These are phyloP conservation scores for Erigeron philadelphicus DNA, from an alignment of 140 eudicot genomes.

Conservation along the genomic window DNA sequence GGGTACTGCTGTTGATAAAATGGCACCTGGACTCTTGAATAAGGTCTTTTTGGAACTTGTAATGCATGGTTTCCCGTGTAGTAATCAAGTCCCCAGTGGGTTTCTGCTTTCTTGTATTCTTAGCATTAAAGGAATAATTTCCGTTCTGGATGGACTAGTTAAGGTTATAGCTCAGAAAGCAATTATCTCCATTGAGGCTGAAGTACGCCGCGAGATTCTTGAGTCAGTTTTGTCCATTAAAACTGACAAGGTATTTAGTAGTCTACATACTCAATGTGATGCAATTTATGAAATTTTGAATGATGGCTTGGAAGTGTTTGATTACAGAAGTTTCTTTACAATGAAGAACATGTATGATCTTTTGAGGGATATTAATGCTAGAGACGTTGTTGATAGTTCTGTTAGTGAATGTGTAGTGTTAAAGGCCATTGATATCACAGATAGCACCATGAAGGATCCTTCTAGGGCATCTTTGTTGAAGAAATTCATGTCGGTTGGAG, in stretches of 20 bases:
- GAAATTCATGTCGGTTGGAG: slow-evolving; percentile 50
- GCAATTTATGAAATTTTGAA: slow-evolving; percentile 43
- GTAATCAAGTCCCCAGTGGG: slow-evolving; percentile 51
- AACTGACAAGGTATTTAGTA: slow-evolving; percentile 56
- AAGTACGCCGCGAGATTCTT: slow-evolving; percentile 49
- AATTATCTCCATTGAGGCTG: slow-evolving; percentile 39
- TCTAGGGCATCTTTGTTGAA: slow-evolving; percentile 38
- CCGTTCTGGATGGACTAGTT: slow-evolving; percentile 52
- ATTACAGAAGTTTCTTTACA: slow-evolving; percentile 49
- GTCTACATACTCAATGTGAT: slow-evolving; percentile 61
- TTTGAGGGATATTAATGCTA: slow-evolving; percentile 37
- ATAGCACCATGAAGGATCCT: slow-evolving; percentile 53
- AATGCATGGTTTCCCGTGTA: slow-evolving; percentile 87
- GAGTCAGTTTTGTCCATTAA: slow-evolving; percentile 53
- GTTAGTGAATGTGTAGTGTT: slow-evolving; percentile 51
- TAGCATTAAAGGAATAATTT: slow-evolving; percentile 54
- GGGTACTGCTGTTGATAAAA: slow-evolving; percentile 44
- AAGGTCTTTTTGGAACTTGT: slow-evolving; percentile 54
- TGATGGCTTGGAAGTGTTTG: slow-evolving; percentile 53
- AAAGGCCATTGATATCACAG: slow-evolving; percentile 53
- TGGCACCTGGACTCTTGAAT: slow-evolving; percentile 51
- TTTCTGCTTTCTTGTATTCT: slow-evolving; percentile 70
- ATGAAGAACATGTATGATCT: slow-evolving; percentile 66
- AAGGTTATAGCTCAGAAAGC: slow-evolving; percentile 33
- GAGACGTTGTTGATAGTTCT: slow-evolving; percentile 38